Evolutionary conservation across 2,329 filamentous ascomycete genomes (phyloP).

Genomic region (Fusarium hostae): DNA sequence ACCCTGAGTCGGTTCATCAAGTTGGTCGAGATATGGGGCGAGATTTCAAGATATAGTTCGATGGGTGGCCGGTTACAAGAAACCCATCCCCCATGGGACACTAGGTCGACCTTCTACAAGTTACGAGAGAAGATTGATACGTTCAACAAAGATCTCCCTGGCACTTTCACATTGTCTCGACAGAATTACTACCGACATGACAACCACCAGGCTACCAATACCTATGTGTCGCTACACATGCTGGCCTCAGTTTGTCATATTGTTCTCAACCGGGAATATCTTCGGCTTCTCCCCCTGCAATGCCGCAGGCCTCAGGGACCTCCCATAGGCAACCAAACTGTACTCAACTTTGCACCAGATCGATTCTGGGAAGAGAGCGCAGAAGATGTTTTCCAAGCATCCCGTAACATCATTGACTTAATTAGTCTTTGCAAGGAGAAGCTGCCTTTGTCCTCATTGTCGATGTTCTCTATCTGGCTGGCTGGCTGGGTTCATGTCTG

Average conservation of each 20-base stretch:
- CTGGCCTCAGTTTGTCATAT: conserved; percentile 5
- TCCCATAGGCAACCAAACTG: neutral
- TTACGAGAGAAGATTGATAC: conserved; percentile 61
- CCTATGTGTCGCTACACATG: conserved; percentile 10
- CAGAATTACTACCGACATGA: conserved; percentile 23
- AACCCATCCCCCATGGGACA: conserved; percentile 68
- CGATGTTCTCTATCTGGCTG: conserved; percentile 76
- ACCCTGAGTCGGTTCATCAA: conserved; percentile 64
- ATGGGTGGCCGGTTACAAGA: conserved; percentile 63
- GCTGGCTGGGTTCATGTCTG: conserved; percentile 71
- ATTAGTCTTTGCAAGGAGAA: conserved; percentile 70
- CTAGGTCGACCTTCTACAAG: conserved; percentile 63
- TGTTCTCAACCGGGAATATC: conserved; percentile 5
- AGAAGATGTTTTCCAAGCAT: conserved; percentile 55
- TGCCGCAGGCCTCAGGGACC: neutral
- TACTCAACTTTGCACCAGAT: neutral
- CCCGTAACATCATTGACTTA: conserved; percentile 71
- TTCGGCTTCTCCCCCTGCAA: neutral
- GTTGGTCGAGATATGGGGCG: conserved; percentile 69
- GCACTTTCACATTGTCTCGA: conserved; percentile 66
- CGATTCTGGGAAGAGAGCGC: conserved; percentile 6
- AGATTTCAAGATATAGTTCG: conserved; percentile 67
- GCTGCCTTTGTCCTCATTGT: conserved; percentile 74
- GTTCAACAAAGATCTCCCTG: conserved; percentile 58
- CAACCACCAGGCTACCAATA: conserved; percentile 58